Evolutionary conservation across 176 grass and related monocot genomes (phyloP), one percentile per base, ranked within the genome.

Genomic region (Carex scoparia): DNA sequence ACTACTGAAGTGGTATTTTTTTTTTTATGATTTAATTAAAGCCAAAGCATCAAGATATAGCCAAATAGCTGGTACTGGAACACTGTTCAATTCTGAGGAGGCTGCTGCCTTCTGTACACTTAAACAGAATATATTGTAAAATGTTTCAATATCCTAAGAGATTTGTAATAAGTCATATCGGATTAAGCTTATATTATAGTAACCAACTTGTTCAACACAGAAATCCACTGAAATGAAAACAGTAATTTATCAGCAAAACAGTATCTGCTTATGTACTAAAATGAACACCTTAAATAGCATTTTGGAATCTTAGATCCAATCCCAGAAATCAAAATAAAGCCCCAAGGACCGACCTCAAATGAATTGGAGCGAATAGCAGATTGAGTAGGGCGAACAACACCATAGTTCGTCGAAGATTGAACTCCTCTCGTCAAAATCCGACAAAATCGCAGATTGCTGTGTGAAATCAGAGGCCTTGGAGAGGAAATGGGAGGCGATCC

Each of bases 301-400:
- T 57, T 35, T 13, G 4, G 7, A 33, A 55, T 84, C 49, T 16
- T 18, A 42, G 5, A 84, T 63, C 7, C 14, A 58, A 62, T 32
- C 1, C 16, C 19, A 65, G 5, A 54, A 46, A 53, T 76, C 10
- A 31, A 67, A 82, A 3, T 0, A 44, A 42, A 48, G 10, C 23
- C 4, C 15, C 15, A 70, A 16, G 23, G 3, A 49, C 67, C 5
- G 48, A 98, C 89, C 87, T 90, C 82, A 84, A 85, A 53, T 18
- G 84, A 82, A 85, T 82, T 83, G 58, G 81, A 82, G 63, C 86
- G 83, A 77, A 79, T 1, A n/a, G 18, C 23, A 14, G 82, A 46
- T 23, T 60, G 86, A 7, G 13, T 31, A 37, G 71, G 14, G 6
- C 8, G 75, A 11, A 54, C 4, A 78, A 56, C 49, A 56, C 12